Base-by-base conservation (phyloP, 768 basidiomycete species). In the Coprinopsis marcescibilis region DNA sequence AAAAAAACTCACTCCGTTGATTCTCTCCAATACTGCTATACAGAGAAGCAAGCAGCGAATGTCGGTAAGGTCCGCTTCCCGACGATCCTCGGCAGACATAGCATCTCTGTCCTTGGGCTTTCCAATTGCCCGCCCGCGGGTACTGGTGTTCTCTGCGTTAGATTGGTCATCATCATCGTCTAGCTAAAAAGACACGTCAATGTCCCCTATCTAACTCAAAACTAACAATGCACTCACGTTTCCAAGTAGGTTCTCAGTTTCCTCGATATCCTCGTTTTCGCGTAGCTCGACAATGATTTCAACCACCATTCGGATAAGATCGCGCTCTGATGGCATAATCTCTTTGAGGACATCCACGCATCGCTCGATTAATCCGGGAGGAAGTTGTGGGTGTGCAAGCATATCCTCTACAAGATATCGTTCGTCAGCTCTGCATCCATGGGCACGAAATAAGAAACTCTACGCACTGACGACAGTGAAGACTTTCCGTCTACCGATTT, bases 401-500 rank as follows among this genome's bases (percentile, higher is more conserved):
- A 97, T 95, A 43, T 92, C 88, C 56, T 83, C 87, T 89, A 52
- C 8, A 45, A 48, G 35, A 6, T 26, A 34, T 7, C 26, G 1
- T 15, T 25, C 33, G 27, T 44, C 20, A 48, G 32, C 27, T 29
- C 32, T 27, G 41, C 17, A 26, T 15, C 14, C 27, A 48, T 24
- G 2, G 20, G 33, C 21, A 30, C n/a, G n/a, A n/a, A n/a, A n/a
- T 15, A 43, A 30, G 41, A 42, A 34, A 27, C 25, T 24, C n/a
- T 8, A 82, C 87, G 65, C 58, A 85, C 92, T 82, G 54, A 93
- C 83, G 23, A 97, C 83, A 35, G 81, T 76, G 58, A 92, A 93
- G 68, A 93, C 87, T 65, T 90, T 92, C 46, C 95, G 69, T 45
- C 95, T 66, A 7, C 95, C 95, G 57, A 95, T 92, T 62, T 97